A percentile compares a stretch with the other conserved stretches of the same genome.
Evolutionary conservation across 2,329 filamentous ascomycete genomes (phyloP).

Genomic region (Phialophora macrospora): DNA sequence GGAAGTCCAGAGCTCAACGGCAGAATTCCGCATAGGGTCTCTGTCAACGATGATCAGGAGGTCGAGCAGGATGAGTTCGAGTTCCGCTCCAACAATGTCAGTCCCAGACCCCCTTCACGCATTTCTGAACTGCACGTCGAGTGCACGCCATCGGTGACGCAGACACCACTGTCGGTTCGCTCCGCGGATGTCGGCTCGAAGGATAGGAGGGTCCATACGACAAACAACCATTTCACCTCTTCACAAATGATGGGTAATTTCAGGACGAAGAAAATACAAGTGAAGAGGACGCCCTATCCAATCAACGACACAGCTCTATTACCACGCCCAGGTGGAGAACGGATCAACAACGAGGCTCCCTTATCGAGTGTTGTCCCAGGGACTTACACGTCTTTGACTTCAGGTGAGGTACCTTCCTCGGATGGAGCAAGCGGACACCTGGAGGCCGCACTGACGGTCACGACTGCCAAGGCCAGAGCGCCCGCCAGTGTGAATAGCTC

Average conservation of each 20-base stretch:
- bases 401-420: background rate
- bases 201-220: background rate
- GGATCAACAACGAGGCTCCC: background rate
- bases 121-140: background rate
- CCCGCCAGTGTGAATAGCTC: background rate
- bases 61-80: background rate
- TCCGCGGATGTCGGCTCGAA: background rate
- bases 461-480: background rate
- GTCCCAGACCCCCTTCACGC: background rate
- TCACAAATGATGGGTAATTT: background rate
- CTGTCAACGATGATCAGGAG: background rate
- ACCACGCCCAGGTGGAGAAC: background rate
- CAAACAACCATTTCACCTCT: background rate
- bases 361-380: constrained; percentile 8
- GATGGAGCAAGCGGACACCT: background rate
- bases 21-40: background rate
- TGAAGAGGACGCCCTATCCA: constrained; percentile 23
- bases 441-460: background rate
- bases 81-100: background rate
- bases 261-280: constrained; percentile 10
- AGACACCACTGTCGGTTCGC: background rate
- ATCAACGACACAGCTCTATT: background rate
- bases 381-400: constrained; percentile 2
- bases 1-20: background rate
- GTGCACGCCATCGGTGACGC: background rate